Conservation (phyloP, 2,329 filamentous ascomycete genomes). For the Tolypocladium capitatum region DNA sequence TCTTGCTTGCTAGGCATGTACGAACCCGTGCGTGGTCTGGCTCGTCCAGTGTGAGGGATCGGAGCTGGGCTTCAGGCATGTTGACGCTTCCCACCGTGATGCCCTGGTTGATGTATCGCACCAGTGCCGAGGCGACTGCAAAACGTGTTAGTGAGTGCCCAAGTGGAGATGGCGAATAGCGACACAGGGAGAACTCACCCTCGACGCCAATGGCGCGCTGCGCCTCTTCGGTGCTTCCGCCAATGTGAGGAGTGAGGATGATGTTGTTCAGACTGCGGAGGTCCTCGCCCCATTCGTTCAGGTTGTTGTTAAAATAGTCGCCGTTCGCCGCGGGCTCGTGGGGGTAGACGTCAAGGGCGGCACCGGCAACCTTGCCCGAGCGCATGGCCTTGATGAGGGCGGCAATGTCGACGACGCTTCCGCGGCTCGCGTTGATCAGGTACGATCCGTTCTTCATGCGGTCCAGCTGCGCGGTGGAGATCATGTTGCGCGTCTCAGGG, state of each 20-base stretch:
- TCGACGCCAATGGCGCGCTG: conserved; percentile 93
- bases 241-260: conserved; percentile 92
- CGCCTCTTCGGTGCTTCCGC: conserved; percentile 93
- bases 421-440: conserved; percentile 90
- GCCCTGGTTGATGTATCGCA: conserved; percentile 92
- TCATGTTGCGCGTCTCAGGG: conserved; percentile 85
- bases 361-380: conserved; percentile 75
- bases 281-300: conserved; percentile 79
- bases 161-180: neutral
- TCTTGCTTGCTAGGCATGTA: neutral
- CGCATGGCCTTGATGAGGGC: conserved; percentile 81
- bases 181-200: conserved; percentile 25
- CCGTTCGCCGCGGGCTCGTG: conserved; percentile 89
- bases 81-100: conserved; percentile 87
- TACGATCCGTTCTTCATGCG: conserved; percentile 91
- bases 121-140: conserved; percentile 66
- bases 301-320: conserved; percentile 75
- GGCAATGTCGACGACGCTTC: conserved; percentile 86
- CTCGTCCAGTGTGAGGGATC: conserved; percentile 82
- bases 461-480: conserved; percentile 63
- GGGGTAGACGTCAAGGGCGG: conserved; percentile 93
- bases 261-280: conserved; percentile 78
- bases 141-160: neutral
- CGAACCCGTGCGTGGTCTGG: conserved; percentile 69
- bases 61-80: conserved; percentile 84